Evolutionary conservation across 768 basidiomycete genomes (phyloP).

Genomic region (Butyriboletus loyo): DNA sequence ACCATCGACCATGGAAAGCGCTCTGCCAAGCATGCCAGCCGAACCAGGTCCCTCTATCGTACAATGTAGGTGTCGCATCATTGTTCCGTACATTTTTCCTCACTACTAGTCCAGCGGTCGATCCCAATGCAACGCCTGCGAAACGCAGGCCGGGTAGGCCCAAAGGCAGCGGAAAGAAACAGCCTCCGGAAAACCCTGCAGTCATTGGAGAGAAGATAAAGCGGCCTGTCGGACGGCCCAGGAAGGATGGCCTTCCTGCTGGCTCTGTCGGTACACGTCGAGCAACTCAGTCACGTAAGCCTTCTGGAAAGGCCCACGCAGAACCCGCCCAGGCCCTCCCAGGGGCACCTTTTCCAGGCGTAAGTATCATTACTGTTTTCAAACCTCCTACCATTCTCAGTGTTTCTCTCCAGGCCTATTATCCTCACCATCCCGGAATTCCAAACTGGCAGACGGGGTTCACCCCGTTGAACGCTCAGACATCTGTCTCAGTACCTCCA

Average conservation of each 20-base stretch:
- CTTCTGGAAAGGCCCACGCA: conserved; percentile 28
- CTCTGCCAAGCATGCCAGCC: conserved; percentile 25
- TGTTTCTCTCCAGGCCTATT: conserved; percentile 25
- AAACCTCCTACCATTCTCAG: neutral
- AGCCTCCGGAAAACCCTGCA: conserved; percentile 37
- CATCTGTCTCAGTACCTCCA: conserved; percentile 31
- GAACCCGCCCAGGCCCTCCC: conserved; percentile 23
- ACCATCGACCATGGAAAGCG: conserved; percentile 21
- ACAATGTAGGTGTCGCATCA: conserved; percentile 16
- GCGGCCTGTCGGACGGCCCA: conserved; percentile 75
- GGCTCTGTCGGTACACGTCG: conserved; percentile 57
- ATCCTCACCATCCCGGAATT: conserved; percentile 32
- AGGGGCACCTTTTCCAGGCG: conserved; percentile 32
- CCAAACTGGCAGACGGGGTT: conserved; percentile 31
- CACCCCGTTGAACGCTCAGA: conserved; percentile 23
- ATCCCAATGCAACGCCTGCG: conserved; percentile 32
- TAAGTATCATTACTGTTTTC: conserved; percentile 7
- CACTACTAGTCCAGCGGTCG: conserved; percentile 17
- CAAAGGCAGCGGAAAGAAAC: conserved; percentile 78
- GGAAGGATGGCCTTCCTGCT: conserved; percentile 80
- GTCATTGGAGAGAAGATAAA: conserved; percentile 55
- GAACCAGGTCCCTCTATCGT: conserved; percentile 28
- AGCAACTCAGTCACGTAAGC: conserved; percentile 41
- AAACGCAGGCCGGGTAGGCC: conserved; percentile 77
- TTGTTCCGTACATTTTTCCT: conserved; percentile 1